Conservation (phyloP, 1,139 yeast genomes). For the Arxiozyma bovina region DNA sequence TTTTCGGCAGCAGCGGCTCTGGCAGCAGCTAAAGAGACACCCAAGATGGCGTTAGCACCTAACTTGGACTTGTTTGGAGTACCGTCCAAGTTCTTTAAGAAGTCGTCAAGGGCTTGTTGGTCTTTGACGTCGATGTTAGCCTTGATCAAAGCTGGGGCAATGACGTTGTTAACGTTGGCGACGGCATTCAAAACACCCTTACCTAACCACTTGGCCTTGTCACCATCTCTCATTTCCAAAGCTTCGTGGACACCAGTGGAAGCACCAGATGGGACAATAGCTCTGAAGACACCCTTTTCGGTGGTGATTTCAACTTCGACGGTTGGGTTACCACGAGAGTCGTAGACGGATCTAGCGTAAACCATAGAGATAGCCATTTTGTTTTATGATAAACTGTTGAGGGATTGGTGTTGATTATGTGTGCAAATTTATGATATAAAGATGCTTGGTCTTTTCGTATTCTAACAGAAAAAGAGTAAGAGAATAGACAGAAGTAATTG, state of each 20-base stretch:
- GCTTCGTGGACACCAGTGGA: conserved; percentile 95
- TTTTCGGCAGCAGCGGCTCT: conserved; percentile 93
- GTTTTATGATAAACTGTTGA: too few relatives aligned
- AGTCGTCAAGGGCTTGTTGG: conserved; percentile 73
- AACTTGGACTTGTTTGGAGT: conserved; percentile 88
- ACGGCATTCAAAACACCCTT: conserved; percentile 93
- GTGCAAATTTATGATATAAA: background rate
- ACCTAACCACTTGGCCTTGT: conserved; percentile 89
- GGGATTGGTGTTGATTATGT: background rate
- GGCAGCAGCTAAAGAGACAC: conserved; percentile 88
- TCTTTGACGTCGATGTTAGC: conserved; percentile 66
- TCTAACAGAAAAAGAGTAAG: background rate
- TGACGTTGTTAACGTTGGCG: conserved; percentile 76
- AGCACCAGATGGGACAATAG: conserved; percentile 96
- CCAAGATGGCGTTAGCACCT: conserved; percentile 94
- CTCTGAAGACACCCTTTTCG: conserved; percentile 77
- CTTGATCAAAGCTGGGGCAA: conserved; percentile 79
- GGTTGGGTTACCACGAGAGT: conserved; percentile 97
- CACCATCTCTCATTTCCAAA: conserved; percentile 90
- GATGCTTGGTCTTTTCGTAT: background rate
- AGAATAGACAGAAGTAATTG: too few relatives aligned
- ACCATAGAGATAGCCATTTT: conserved; percentile 55
- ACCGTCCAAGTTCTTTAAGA: conserved; percentile 74
- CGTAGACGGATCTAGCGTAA: conserved; percentile 89
- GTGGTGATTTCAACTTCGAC: conserved; percentile 91